Percentiles rank a stretch among this genome's conserved stretches.
phyloP scores from a whole-genome alignment of 192 early-diverging fungal species.

The Coemansia sp. region DNA sequence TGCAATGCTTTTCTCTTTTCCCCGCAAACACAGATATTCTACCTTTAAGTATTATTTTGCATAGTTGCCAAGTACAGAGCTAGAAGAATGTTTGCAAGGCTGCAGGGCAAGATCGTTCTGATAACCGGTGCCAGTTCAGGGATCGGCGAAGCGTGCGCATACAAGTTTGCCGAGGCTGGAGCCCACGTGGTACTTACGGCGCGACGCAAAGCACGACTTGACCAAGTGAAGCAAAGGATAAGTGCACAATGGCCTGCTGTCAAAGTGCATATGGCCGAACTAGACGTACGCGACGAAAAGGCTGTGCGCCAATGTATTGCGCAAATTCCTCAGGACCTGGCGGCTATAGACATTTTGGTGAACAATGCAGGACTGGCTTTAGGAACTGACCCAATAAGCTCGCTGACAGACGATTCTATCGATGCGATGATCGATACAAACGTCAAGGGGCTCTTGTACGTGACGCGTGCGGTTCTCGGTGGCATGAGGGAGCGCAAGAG shows the following conservation, averaged over 20 bases:
- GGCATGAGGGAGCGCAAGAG: constrained; percentile 63
- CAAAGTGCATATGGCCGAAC: constrained; percentile 59
- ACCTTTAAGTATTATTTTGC: too few relatives aligned
- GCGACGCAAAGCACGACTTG: constrained; percentile 65
- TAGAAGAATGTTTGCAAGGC: constrained; percentile 35
- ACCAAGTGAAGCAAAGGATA: constrained; percentile 58
- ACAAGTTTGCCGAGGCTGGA: constrained; percentile 49
- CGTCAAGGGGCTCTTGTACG: constrained; percentile 83
- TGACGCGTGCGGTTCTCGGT: constrained; percentile 75
- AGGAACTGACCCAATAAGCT: constrained; percentile 69
- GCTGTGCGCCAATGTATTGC: constrained; percentile 55
- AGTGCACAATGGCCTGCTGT: constrained; percentile 49
- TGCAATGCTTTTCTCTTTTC: constrained; percentile 7
- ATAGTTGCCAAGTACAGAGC: too few relatives aligned
- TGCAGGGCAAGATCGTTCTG: constrained; percentile 50
- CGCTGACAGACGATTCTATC: constrained; percentile 61
- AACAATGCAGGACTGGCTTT: constrained; percentile 88
- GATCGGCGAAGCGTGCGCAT: constrained; percentile 53
- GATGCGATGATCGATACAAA: constrained; percentile 88
- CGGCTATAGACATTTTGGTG: constrained; percentile 72
- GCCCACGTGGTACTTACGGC: constrained; percentile 61
- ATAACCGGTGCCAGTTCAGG: constrained; percentile 58
- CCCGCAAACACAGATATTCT: too few relatives aligned
- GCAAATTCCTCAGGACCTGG: constrained; percentile 58
- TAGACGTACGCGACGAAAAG: constrained; percentile 70